Base-by-base conservation (phyloP, 768 basidiomycete species). In the Rhodocollybia butyracea region DNA sequence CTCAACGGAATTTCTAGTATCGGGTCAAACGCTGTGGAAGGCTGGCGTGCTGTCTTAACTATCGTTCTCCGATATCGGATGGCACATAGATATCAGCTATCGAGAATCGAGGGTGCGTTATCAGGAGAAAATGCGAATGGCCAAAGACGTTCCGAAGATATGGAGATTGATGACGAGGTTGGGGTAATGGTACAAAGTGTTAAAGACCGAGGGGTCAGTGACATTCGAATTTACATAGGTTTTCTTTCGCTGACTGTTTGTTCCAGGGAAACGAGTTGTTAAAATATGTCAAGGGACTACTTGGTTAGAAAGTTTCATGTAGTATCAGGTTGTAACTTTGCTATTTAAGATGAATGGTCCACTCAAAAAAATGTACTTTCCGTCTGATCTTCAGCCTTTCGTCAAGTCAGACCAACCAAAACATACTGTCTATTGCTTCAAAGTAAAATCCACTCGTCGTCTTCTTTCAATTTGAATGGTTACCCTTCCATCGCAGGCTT, bases 41-140 rank as follows among this genome's bases (percentile, higher is more conserved):
- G 91, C 15, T 93, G 91, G 91, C 76, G 85, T 32, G 90, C 90
- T 11, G 83, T 89, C n/a, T 68, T 91, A 56, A 79, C 79, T 6
- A 79, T 88, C 22, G 74, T 90, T 17, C 68, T 85, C 50, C 80
- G 90, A 22, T 81, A 88, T 62, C 86, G 86, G 5, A 73, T 85
- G 66, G 78, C 79, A 8, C 80, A 84, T 61, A 78, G 82, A 58
- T 81, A 81, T 43, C 47, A 39, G 11, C 21, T 38, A 21, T 46
- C 54, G 8, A 46, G 43, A 32, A 55, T 46, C n/a, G 26, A 45
- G 17, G 29, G 54, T 27, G 8, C 38, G 13, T 5, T 50, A 17
- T 17, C 21, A 10, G 45, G 42, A 27, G 24, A 42, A 17, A 40
- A 31, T 11, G 21, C 24, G 56, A 45, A 43, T 45, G 53, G 57